Evolutionary conservation across 352 stramenopile species (phyloP).

Genomic region (Phytophthora citricola): DNA sequence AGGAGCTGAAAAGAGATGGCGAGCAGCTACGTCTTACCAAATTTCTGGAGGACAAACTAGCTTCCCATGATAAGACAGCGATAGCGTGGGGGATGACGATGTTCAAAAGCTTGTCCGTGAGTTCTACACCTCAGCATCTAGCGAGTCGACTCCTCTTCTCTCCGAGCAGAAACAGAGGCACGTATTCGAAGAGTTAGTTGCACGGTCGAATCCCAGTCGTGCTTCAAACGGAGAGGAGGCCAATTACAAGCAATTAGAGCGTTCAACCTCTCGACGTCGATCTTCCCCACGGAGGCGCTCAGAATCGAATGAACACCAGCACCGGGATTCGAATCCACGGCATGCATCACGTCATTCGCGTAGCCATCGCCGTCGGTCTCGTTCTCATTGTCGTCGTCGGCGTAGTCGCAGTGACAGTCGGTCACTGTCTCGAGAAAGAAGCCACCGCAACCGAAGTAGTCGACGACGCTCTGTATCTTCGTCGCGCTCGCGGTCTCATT

Average conservation of each 20-base stretch:
- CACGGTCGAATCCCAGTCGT: slow-evolving; percentile 3
- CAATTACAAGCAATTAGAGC: slow-evolving; percentile 11
- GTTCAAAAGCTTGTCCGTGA: slow-evolving; percentile 35
- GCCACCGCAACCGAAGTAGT: slow-evolving; percentile 25
- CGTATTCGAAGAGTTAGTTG: slow-evolving; percentile 35
- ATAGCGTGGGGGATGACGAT: slow-evolving; percentile 29
- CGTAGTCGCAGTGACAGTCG: slow-evolving; percentile 31
- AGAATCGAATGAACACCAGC: slow-evolving; percentile 10
- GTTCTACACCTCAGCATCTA: slow-evolving; percentile 32
- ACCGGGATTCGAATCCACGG: slow-evolving; percentile 13
- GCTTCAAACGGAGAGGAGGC: neutral
- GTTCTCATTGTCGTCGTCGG: slow-evolving; percentile 30
- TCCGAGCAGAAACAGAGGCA: slow-evolving; percentile 31
- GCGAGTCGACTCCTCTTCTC: slow-evolving; percentile 22
- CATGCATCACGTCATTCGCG: slow-evolving; percentile 24
- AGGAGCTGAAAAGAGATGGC: slow-evolving; percentile 39
- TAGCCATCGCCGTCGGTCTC: slow-evolving; percentile 18
- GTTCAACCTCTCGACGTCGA: slow-evolving; percentile 4
- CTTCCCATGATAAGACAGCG: slow-evolving; percentile 10
- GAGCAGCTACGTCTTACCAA: slow-evolving; percentile 39
- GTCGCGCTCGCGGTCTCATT: slow-evolving; percentile 45
- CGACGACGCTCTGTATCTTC: slow-evolving; percentile 40
- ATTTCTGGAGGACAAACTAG: slow-evolving; percentile 43
- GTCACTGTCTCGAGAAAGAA: slow-evolving; percentile 21
- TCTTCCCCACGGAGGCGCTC: slow-evolving; percentile 12